A percentile compares a stretch with the other conserved stretches of the same genome.
phyloP scores from a whole-genome alignment of 2,329 filamentous ascomycete species.

The Fusarium foetens region DNA sequence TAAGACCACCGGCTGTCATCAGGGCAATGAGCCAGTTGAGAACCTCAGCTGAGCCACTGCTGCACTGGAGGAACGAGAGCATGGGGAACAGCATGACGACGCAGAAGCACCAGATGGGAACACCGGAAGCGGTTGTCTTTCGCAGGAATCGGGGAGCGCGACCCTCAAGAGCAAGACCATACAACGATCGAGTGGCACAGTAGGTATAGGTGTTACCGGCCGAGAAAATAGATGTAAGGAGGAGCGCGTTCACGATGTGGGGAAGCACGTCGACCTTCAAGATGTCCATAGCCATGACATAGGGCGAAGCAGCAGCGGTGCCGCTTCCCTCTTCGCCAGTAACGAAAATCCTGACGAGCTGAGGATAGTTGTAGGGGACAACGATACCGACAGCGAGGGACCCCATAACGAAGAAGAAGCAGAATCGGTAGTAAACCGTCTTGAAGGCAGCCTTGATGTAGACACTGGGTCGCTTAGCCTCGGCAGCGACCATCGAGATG shows the following conservation, averaged over 20 bases:
- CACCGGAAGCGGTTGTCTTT: conserved; percentile 68
- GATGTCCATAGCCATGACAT: conserved; percentile 70
- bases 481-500: conserved; percentile 74
- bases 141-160: conserved; percentile 63
- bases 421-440: conserved; percentile 77
- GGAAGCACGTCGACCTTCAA: conserved; percentile 64
- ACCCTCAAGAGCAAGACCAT: conserved; percentile 61
- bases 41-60: conserved; percentile 59
- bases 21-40: conserved; percentile 66
- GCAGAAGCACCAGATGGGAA: conserved; percentile 67
- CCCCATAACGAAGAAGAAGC: conserved; percentile 76
- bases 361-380: conserved; percentile 71
- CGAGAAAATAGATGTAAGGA: conserved; percentile 57
- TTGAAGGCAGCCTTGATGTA: conserved; percentile 77
- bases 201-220: conserved; percentile 64
- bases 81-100: conserved; percentile 64
- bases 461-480: conserved; percentile 70
- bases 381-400: conserved; percentile 74
- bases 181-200: conserved; percentile 61
- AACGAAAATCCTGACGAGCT: conserved; percentile 62
- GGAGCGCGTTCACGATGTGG: conserved; percentile 66
- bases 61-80: conserved; percentile 63
- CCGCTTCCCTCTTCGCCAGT: conserved; percentile 47
- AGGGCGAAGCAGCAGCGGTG: conserved; percentile 68
- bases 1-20: conserved; percentile 67